Percentiles rank a stretch among this genome's conserved stretches.
Conservation (phyloP, 2,329 filamentous ascomycete species). For the Colletotrichum costaricense region DNA sequence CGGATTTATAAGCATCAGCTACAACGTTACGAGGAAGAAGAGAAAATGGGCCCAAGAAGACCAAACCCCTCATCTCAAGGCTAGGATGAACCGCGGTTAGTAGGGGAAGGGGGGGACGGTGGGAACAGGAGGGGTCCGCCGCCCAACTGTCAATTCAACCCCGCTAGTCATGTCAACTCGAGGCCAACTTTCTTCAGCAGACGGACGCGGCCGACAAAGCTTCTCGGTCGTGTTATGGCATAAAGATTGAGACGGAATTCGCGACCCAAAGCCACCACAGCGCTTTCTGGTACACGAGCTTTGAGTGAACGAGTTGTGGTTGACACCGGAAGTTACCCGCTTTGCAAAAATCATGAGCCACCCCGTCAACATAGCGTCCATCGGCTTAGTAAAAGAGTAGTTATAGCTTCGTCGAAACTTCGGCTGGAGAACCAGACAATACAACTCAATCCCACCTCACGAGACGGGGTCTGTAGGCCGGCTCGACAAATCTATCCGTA, state of each 20-base stretch:
- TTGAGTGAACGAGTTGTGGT: no score
- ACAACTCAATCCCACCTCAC: no score
- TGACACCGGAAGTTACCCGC: no score
- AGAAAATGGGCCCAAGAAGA: neutral
- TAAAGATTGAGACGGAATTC: neutral
- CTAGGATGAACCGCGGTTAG: neutral
- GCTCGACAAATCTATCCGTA: neutral
- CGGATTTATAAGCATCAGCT: neutral
- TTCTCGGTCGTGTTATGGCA: neutral
- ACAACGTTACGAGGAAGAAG: neutral
- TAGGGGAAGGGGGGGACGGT: neutral
- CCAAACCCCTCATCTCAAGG: neutral
- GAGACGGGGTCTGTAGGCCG: neutral
- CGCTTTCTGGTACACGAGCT: neutral
- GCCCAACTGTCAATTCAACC: neutral
- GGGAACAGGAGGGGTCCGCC: neutral
- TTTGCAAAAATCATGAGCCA: no score
- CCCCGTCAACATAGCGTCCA: no score
- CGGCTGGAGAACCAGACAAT: no score
- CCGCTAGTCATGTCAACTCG: neutral
- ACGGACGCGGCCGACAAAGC: neutral
- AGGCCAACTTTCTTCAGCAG: neutral
- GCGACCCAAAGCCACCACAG: neutral
- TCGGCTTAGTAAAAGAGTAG: no score
- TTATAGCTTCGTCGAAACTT: no score